These are phyloP conservation scores for Solanum hybrid DNA, from an alignment of 305 asterid species.

Conservation along the genomic window DNA sequence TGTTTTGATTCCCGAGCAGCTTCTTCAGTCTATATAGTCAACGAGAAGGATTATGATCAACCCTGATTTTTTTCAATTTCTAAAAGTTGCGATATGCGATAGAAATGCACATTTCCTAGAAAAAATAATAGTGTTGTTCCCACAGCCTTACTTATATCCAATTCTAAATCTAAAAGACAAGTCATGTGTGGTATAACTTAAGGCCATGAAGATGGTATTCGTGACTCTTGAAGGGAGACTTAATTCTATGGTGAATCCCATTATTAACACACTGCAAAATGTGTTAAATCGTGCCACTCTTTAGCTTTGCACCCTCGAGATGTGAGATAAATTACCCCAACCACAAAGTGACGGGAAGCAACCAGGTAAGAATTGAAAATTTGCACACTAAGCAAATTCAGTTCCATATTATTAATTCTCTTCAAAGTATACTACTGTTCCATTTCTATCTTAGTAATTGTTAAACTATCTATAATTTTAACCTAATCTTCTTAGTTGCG, in stretches of 20 bases:
- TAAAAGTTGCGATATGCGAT: background rate
- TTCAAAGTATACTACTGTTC: background rate
- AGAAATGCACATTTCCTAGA: background rate
- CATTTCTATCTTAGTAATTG: background rate
- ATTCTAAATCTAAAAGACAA: background rate
- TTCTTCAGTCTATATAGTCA: conserved; percentile 64
- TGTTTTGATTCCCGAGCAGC: conserved; percentile 63
- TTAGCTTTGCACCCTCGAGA: background rate
- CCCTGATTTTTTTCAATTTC: background rate
- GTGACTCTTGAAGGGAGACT: background rate
- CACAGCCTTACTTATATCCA: background rate
- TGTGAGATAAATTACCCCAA: background rate
- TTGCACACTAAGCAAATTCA: background rate
- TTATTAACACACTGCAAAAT: background rate
- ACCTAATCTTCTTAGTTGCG: background rate
- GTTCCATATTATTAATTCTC: background rate
- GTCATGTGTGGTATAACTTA: background rate
- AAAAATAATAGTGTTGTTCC: background rate
- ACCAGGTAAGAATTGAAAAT: background rate
- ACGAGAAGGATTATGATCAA: background rate
- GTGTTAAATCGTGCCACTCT: background rate
- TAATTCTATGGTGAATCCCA: background rate
- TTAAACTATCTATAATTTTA: background rate
- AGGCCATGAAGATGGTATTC: background rate
- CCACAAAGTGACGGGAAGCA: background rate